These are phyloP conservation scores for Chrysanthemum lavandulifolium DNA, from an alignment of 129 eudicot species.

Conservation along the genomic window DNA sequence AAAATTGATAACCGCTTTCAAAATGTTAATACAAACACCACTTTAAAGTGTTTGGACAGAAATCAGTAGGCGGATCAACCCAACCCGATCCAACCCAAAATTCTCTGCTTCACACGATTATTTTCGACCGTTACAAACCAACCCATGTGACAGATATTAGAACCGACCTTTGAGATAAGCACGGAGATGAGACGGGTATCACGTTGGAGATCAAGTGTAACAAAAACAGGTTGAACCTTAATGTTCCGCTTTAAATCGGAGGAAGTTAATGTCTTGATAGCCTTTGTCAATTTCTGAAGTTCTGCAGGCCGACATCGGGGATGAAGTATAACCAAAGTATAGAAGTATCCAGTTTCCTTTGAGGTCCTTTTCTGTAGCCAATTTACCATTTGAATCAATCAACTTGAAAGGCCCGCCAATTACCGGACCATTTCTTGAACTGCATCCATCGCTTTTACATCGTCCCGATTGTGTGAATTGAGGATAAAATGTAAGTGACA, in stretches of 20 bases:
- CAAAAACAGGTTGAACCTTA: conserved; percentile 75
- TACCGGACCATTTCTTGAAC: conserved; percentile 58
- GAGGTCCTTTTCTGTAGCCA: conserved; percentile 66
- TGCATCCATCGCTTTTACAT: conserved; percentile 49
- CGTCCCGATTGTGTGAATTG: conserved; percentile 47
- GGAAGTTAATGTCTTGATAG: conserved; percentile 54
- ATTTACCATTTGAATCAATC: conserved; percentile 53
- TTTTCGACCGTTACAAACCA: not conserved
- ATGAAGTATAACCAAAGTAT: conserved; percentile 94
- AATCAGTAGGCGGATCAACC: not conserved
- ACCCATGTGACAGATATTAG: not conserved
- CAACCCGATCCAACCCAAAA: not conserved
- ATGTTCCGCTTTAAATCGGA: conserved; percentile 45
- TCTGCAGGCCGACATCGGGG: conserved; percentile 97
- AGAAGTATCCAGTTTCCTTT: conserved; percentile 77
- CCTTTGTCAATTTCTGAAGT: conserved; percentile 70
- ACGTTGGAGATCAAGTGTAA: conserved; percentile 89
- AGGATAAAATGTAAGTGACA: no score
- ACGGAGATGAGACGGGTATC: conserved; percentile 77
- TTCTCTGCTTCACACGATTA: not conserved
- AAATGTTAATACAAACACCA: not conserved
- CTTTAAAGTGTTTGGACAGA: no score
- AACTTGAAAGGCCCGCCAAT: conserved; percentile 89
- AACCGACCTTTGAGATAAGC: conserved; percentile 77
- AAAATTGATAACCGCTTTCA: not conserved